phyloP scores from a whole-genome alignment of 2,329 filamentous ascomycete genomes.

The Stagonosporopsis cucurbitacearum region DNA sequence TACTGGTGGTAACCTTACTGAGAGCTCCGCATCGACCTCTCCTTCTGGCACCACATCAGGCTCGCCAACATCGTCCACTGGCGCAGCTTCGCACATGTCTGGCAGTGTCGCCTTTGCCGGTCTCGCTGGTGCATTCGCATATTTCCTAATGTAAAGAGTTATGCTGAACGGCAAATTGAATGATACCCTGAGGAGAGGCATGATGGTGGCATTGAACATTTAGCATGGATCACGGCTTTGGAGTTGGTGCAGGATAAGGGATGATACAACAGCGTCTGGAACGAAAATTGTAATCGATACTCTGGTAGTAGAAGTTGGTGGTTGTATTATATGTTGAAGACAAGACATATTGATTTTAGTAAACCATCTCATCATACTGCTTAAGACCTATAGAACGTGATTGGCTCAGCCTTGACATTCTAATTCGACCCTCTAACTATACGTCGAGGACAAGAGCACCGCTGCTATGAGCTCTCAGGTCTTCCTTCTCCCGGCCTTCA shows the following conservation, averaged over 20 bases:
- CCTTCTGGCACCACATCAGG: conserved; percentile 25
- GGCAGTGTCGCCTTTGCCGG: conserved; percentile 36
- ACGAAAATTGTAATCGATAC: conserved; percentile 3
- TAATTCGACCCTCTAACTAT: too few relatives aligned
- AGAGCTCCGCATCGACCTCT: conserved; percentile 24
- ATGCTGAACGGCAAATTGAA: conserved; percentile 3
- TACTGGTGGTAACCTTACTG: conserved; percentile 33
- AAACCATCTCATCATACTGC: background rate
- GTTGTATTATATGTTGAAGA: conserved; percentile 6
- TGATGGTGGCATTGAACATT: background rate
- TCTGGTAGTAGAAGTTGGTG: conserved; percentile 6
- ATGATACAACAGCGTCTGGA: background rate
- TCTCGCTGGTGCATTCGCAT: conserved; percentile 38
- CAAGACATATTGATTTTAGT: background rate
- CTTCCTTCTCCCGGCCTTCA: too few relatives aligned
- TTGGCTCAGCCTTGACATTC: too few relatives aligned
- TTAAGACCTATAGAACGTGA: background rate
- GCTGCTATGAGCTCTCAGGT: too few relatives aligned
- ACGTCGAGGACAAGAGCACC: too few relatives aligned
- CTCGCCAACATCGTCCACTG: conserved; percentile 25
- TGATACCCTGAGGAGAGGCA: conserved; percentile 20
- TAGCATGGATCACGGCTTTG: background rate
- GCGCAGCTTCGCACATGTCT: conserved; percentile 37
- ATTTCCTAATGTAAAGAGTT: conserved; percentile 40
- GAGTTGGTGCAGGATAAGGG: background rate